Base-by-base conservation (phyloP, 805 yeast species). In the Spathaspora gorwiae region DNA sequence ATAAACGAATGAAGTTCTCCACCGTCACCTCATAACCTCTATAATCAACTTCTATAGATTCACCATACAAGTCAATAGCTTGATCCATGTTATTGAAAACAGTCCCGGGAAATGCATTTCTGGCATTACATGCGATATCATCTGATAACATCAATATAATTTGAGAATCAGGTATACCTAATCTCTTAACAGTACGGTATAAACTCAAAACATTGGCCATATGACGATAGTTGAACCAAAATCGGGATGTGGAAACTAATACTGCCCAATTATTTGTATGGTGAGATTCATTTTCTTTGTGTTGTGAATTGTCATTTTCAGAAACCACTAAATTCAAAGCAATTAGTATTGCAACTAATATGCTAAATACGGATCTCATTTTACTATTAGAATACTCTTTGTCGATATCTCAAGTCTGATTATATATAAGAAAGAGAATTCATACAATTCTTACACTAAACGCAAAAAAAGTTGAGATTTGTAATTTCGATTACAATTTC, bases 1-100 rank as follows among this genome's bases (percentile, higher is more conserved):
- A 68, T 47, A 94, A 69, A 50, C 99, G 74, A n/a, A 94, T 81
- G 55, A 94, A 92, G 63, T 90, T 92, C 63, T 94, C 98, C 19
- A 94, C 99, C 0, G 99, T 94, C 24, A 94, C 99, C 55, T 94
- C 99, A 61, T 94, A 94, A 0, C 99, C 99, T 51, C 97, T 72
- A 63, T 90, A 94, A 65, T 94, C 99, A 11, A 94, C 98, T 63
- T 94, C 98, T 35, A 94, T 87, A 58, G 83, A 83, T 53, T 88
- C 96, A 38, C 99, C 98, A 60, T 94, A 94, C 38, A 94, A 72
- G 62, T 94, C 99, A 39, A 94, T 75, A 9, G 85, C 94, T 58
- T 95, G 84, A 63, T 90, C 96, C 60, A 86, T 87, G 60, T 90
- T 92, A 61, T 94, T 94, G 76, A 85, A 94, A 6, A 94, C 96